Evolutionary conservation across 306 rosid genomes (phyloP).

Genomic region (Trichosanthes truncata): DNA sequence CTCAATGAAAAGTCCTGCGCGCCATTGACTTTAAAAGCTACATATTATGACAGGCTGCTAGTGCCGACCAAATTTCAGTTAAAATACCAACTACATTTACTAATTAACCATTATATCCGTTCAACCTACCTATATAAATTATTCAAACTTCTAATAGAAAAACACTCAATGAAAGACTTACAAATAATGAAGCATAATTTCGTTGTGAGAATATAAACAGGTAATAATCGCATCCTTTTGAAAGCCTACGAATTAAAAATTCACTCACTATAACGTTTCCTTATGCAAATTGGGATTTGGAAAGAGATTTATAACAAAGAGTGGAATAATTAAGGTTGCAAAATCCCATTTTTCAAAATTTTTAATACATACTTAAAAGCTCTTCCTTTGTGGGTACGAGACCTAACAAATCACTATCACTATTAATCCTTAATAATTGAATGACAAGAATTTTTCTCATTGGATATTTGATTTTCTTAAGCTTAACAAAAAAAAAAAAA

Average conservation of each 20-base stretch:
- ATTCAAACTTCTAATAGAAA: neutral
- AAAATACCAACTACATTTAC: neutral
- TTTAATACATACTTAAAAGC: neutral
- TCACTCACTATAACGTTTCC: too few relatives aligned
- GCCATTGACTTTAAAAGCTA: neutral
- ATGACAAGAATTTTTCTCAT: too few relatives aligned
- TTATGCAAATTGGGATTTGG: neutral
- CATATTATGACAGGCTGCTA: neutral
- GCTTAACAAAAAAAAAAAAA: too few relatives aligned
- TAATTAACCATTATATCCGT: neutral
- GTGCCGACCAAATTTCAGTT: neutral
- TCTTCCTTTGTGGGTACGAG: neutral
- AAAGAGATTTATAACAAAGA: neutral
- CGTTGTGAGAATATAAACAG: too few relatives aligned
- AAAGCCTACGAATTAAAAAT: too few relatives aligned
- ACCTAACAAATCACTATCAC: neutral
- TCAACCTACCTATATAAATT: neutral
- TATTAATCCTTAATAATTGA: too few relatives aligned
- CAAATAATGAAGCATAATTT: too few relatives aligned
- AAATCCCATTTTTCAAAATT: neutral
- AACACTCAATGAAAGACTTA: neutral
- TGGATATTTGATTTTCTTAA: too few relatives aligned
- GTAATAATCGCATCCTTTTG: neutral
- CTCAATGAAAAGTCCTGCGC: neutral
- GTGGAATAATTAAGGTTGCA: neutral